phyloP scores from a whole-genome alignment of 805 yeast species.

The Myxozyma neglecta region DNA sequence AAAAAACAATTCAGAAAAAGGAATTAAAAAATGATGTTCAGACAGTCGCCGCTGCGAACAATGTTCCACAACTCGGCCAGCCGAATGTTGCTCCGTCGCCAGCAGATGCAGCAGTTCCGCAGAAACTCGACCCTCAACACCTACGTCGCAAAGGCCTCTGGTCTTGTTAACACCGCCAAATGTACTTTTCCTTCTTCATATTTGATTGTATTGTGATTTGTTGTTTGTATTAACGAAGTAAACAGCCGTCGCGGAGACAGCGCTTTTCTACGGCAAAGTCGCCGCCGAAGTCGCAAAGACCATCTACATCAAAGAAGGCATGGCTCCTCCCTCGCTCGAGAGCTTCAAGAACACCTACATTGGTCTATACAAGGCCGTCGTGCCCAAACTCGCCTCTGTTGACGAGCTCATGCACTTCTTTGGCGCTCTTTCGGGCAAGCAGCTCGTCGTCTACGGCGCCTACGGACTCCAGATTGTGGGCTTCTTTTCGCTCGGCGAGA shows the following conservation, averaged over 20 bases:
- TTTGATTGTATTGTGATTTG: background rate
- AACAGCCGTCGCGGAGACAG: constrained; percentile 46
- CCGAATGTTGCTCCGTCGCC: constrained; percentile 12
- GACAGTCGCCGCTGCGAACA: constrained; percentile 23
- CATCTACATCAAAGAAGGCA: constrained; percentile 87
- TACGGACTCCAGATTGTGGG: constrained; percentile 84
- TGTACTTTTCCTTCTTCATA: background rate
- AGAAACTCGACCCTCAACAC: constrained; percentile 51
- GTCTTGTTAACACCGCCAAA: constrained; percentile 70
- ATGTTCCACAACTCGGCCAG: constrained; percentile 18
- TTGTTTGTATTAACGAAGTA: background rate
- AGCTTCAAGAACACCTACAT: constrained; percentile 77
- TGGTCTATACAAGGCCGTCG: constrained; percentile 47
- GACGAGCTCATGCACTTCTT: constrained; percentile 52
- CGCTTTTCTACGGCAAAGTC: constrained; percentile 78
- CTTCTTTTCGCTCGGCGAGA: constrained; percentile 90
- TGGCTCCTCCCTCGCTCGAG: constrained; percentile 81
- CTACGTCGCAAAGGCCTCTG: constrained; percentile 95
- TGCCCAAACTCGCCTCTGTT: constrained; percentile 49
- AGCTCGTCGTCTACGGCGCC: constrained; percentile 62
- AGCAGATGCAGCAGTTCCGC: constrained; percentile 11
- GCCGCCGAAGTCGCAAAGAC: constrained; percentile 64
- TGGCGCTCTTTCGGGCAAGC: constrained; percentile 54
- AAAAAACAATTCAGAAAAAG: background rate
- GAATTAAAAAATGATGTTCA: constrained; percentile 7